Percentiles rank a stretch among this genome's conserved stretches.
Conservation (phyloP, 1,284 basidiomycete species). For the Xerocomus nothofagi region DNA sequence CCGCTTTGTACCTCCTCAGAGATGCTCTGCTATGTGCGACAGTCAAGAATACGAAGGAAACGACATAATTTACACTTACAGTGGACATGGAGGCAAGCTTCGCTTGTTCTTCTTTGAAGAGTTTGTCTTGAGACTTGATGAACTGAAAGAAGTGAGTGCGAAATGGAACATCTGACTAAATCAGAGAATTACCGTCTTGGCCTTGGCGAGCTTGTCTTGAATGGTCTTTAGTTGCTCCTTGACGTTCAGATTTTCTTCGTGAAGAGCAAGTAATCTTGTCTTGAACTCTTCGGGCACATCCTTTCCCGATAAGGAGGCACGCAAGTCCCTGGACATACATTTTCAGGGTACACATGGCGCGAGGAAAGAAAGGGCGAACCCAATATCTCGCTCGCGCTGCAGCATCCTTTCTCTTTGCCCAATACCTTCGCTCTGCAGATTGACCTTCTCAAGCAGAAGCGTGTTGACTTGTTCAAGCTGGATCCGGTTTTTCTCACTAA, state of each 20-base stretch:
- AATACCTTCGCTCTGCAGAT: constrained; percentile 84
- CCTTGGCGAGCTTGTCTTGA: constrained; percentile 81
- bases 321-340: constrained; percentile 57
- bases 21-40: constrained; percentile 41
- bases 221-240: constrained; percentile 72
- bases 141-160: constrained; percentile 52
- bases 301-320: constrained; percentile 69
- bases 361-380: constrained; percentile 47
- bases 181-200: constrained; percentile 57
- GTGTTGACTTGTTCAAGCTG: constrained; percentile 89
- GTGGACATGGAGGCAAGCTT: constrained; percentile 38
- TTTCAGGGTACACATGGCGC: not conserved
- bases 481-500: constrained; percentile 85
- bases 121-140: constrained; percentile 89
- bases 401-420: constrained; percentile 82
- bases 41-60: constrained; percentile 6
- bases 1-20: constrained; percentile 73
- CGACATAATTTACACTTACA: constrained; percentile 16
- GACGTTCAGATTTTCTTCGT: constrained; percentile 73
- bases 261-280: constrained; percentile 69
- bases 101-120: constrained; percentile 77
- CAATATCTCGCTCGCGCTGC: constrained; percentile 76
- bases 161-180: not conserved
- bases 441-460: constrained; percentile 89
- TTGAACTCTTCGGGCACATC: constrained; percentile 82